phyloP scores from a whole-genome alignment of 2,329 filamentous ascomycete species.

The Colletotrichum scovillei region DNA sequence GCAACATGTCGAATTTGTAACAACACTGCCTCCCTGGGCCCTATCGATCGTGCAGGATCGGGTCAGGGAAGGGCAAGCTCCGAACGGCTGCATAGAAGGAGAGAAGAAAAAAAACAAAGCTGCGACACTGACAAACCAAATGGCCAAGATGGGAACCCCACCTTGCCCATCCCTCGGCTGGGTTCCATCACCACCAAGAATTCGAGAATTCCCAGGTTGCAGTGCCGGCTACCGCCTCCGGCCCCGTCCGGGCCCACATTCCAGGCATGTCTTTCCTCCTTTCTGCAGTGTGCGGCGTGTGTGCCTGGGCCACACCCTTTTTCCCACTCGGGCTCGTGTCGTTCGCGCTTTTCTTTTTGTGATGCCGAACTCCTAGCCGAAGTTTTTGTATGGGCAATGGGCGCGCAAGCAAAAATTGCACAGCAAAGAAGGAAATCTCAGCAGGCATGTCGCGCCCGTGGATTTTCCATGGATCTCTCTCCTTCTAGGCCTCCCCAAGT shows the following conservation, averaged over 20 bases:
- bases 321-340: slow-evolving; percentile 20
- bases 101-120: background rate
- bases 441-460: background rate
- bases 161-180: background rate
- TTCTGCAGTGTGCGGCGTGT: background rate
- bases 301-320: background rate
- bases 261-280: background rate
- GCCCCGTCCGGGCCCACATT: slow-evolving; percentile 10
- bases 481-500: slow-evolving; percentile 14
- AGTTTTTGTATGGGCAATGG: background rate
- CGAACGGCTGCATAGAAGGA: background rate
- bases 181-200: background rate
- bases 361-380: slow-evolving; percentile 28
- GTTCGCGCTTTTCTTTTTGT: slow-evolving; percentile 4
- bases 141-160: background rate
- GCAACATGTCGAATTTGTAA: slow-evolving; percentile 7
- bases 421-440: background rate
- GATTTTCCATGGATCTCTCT: background rate
- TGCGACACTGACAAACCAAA: background rate
- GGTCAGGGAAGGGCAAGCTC: background rate
- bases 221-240: slow-evolving; percentile 25
- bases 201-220: background rate
- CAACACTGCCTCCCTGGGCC: slow-evolving; percentile 24
- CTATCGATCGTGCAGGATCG: background rate
- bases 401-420: background rate